Conservation (phyloP, 345 rosid genomes). For the Populus simonii region DNA sequence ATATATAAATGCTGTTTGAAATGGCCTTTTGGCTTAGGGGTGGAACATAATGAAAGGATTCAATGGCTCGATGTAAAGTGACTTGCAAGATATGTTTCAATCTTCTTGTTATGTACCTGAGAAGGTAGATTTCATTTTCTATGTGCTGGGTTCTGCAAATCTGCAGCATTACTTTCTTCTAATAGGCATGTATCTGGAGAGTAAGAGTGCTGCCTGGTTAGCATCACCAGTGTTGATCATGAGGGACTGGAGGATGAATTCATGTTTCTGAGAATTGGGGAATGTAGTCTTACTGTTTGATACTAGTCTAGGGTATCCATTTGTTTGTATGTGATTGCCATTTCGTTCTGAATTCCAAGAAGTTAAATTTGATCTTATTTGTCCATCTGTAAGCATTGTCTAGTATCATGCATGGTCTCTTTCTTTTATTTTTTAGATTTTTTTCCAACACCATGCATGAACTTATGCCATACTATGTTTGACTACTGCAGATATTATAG, state of each 20-base stretch:
- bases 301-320: background rate
- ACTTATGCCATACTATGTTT: constrained; percentile 3
- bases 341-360: background rate
- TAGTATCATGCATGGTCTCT: background rate
- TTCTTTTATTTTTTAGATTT: background rate
- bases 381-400: background rate
- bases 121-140: background rate
- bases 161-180: background rate
- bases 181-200: background rate
- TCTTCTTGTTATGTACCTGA: background rate
- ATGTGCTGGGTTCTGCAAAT: background rate
- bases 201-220: background rate
- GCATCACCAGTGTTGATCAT: background rate
- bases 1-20: background rate
- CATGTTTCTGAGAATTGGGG: background rate
- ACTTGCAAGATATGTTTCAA: background rate
- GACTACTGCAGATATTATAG: constrained; percentile 48
- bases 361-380: background rate
- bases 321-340: background rate
- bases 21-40: background rate
- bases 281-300: background rate
- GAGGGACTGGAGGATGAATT: background rate
- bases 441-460: background rate
- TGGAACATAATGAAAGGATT: background rate
- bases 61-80: background rate